Conservation (phyloP, 75 land plant genomes). For the Sequoia sempervirens region DNA sequence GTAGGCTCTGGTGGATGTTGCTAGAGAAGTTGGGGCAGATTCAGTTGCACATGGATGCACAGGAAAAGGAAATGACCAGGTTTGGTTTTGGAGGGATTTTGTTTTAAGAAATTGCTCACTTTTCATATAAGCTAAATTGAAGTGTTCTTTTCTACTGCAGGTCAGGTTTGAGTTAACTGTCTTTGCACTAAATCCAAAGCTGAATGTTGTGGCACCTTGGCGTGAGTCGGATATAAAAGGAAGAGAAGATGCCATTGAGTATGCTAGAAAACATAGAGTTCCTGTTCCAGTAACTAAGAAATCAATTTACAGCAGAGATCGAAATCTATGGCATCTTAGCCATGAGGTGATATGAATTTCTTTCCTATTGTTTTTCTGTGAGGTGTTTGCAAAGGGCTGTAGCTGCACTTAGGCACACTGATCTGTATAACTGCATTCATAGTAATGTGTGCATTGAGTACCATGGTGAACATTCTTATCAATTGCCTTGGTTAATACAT, state of each 20-base stretch:
- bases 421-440: not conserved
- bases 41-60: slow-evolving; percentile 99
- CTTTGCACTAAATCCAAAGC: slow-evolving; percentile 91
- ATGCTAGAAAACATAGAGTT: slow-evolving; percentile 93
- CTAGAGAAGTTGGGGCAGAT: slow-evolving; percentile 95
- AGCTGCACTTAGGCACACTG: not conserved
- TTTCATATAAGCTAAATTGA: not conserved
- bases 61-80: slow-evolving; percentile 99
- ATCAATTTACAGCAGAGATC: slow-evolving; percentile 96
- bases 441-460: not conserved
- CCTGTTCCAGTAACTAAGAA: slow-evolving; percentile 98
- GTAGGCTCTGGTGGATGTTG: slow-evolving; percentile 99
- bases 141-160: slow-evolving; percentile 24
- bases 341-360: slow-evolving; percentile 69
- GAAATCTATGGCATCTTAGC: slow-evolving; percentile 97
- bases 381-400: not conserved
- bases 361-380: not conserved
- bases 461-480: not conserved
- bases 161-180: slow-evolving; percentile 97
- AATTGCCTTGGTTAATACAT: not conserved
- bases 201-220: slow-evolving; percentile 97
- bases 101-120: slow-evolving; percentile 3
- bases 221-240: slow-evolving; percentile 97
- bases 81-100: slow-evolving; percentile 5
- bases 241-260: slow-evolving; percentile 98